Conservation (phyloP, 2,329 filamentous ascomycete genomes). For the Fusarium ramigenum region DNA sequence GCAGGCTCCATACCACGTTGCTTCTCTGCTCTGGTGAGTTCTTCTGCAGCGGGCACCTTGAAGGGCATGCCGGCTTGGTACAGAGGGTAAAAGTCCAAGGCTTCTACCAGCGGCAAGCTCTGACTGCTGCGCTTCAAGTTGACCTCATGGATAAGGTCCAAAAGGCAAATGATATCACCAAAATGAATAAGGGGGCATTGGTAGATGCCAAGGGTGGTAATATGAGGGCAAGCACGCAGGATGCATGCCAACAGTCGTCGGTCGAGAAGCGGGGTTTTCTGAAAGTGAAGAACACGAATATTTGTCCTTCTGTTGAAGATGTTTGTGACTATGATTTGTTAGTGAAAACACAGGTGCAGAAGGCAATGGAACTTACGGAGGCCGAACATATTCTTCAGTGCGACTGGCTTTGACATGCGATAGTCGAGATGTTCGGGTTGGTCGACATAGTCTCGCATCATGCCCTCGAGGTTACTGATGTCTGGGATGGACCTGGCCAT, state of each 20-base stretch:
- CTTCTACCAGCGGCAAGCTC: conserved; percentile 26
- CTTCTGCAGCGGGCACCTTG: background rate
- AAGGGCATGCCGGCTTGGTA: conserved; percentile 45
- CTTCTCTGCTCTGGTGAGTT: background rate
- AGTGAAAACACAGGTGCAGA: background rate
- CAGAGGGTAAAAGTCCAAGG: conserved; percentile 49
- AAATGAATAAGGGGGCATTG: conserved; percentile 50
- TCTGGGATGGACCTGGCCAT: conserved; percentile 16
- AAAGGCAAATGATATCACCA: conserved; percentile 47
- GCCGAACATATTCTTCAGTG: conserved; percentile 2
- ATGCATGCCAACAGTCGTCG: conserved; percentile 49
- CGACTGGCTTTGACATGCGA: conserved; percentile 20
- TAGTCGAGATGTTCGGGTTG: background rate
- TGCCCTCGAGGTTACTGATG: background rate
- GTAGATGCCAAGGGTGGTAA: conserved; percentile 50
- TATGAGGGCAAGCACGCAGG: conserved; percentile 44
- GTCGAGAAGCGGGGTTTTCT: conserved; percentile 46
- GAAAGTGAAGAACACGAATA: conserved; percentile 44
- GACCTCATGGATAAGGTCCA: conserved; percentile 51
- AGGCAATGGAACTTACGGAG: conserved; percentile 36
- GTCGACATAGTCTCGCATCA: background rate
- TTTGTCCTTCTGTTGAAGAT: conserved; percentile 28
- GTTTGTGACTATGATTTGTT: conserved; percentile 37
- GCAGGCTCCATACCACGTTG: background rate
- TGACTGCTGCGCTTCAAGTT: conserved; percentile 39